Evolutionary conservation across 1,139 yeast species (phyloP), one percentile per base, ranked within the genome.

Genomic region (Debaryomyces singareniensis): DNA sequence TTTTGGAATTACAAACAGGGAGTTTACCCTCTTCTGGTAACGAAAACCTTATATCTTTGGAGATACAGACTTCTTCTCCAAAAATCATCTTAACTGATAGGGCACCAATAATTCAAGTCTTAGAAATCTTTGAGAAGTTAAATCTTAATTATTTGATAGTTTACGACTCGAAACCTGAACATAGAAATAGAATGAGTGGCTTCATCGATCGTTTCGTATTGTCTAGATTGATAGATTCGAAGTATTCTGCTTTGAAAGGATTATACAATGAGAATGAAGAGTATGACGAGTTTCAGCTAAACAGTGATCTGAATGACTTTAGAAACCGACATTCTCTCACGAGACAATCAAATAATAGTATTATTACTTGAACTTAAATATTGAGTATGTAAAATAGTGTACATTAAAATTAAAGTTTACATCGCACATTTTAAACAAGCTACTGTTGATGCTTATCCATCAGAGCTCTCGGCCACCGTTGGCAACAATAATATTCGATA

Each of bases 121-220:
- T 66, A 13, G 70, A 67, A 34, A 46, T 56, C 16, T 66, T 67
- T 41, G 72, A 67, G 32, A 59, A 62, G 34, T 44, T 67, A 32
- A 56, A 60, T 30, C 37, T 66, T 36, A 67, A 67, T 42, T 58
- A 61, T 36, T 43, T 61, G 7, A 49, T 56, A 2, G 45, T 67
- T 5, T 47, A 53, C 29, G 45, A 45, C 20, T 18, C 21, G 7
- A 23, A 13, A 12, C 11, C 9, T 23, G 13, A 9, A 7, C 11
- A 7, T 4, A 39, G 39, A 5, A 37, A 41, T 10, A 28, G 38
- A 4, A 52, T 64, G 56, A 37, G 51, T 14, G 73, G 73, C 4
- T 65, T 63, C 35, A 50, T 66, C 4, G 72, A 67, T 39, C 39
- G 72, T 31, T 67, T 58, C 31, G 49, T 61, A 9, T 38, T 67